Evolutionary conservation across 352 stramenopile genomes (phyloP).

Genomic region (Pythium oligandrum): DNA sequence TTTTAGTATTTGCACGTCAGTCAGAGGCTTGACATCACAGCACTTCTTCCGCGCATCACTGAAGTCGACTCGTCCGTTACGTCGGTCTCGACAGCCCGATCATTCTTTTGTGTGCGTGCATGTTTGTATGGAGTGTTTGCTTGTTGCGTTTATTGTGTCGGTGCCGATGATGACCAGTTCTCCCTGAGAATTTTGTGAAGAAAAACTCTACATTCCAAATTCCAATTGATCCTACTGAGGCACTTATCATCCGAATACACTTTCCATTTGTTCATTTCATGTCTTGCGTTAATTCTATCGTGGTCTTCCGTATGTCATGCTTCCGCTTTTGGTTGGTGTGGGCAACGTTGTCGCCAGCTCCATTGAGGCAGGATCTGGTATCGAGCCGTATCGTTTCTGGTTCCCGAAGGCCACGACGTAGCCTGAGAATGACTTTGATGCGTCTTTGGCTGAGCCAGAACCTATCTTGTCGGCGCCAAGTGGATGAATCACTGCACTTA

Average conservation of each 20-base stretch:
- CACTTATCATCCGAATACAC: constrained; percentile 22
- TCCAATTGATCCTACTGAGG: constrained; percentile 89
- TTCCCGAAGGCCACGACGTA: constrained; percentile 42
- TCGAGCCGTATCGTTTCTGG: constrained; percentile 38
- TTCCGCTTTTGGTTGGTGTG: no score
- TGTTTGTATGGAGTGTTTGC: constrained; percentile 13
- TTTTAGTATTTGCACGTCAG: constrained; percentile 87
- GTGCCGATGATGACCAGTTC: constrained; percentile 69
- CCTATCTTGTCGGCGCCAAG: no score
- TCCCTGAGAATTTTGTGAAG: constrained; percentile 63
- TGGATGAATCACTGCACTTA: no score
- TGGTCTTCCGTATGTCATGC: neutral
- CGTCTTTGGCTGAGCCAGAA: no score
- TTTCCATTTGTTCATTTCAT: neutral
- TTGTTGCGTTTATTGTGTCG: constrained; percentile 17
- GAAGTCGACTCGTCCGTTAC: neutral
- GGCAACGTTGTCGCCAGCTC: constrained; percentile 10
- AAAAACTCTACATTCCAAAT: constrained; percentile 63
- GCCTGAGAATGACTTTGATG: constrained; percentile 26
- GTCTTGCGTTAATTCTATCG: neutral
- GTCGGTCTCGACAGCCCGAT: neutral
- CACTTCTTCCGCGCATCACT: no score
- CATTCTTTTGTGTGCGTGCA: constrained; percentile 1
- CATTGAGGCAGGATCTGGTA: constrained; percentile 11
- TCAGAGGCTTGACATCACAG: constrained; percentile 48